These are phyloP conservation scores for Tetracladium setigerum DNA, from an alignment of 495 filamentous ascomycete species.

Conservation along the genomic window DNA sequence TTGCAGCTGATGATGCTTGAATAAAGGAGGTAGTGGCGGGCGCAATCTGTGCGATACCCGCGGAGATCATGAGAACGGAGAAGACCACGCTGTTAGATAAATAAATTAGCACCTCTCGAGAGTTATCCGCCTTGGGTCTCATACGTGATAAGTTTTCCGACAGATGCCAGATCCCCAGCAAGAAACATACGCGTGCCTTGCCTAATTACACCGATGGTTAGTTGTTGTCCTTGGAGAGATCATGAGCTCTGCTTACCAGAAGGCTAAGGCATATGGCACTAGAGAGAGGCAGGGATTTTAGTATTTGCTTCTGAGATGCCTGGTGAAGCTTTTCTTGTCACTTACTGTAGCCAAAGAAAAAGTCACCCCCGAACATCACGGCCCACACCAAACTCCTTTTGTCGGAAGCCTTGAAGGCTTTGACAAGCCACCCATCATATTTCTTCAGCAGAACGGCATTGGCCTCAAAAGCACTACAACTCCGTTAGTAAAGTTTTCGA, in stretches of 20 bases:
- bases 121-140: neutral
- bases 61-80: constrained; percentile 20
- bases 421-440: constrained; percentile 40
- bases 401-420: constrained; percentile 35
- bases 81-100: neutral
- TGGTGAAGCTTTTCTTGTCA: constrained; percentile 43
- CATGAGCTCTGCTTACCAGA: constrained; percentile 51
- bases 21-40: constrained; percentile 22
- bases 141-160: constrained; percentile 15
- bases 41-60: constrained; percentile 24
- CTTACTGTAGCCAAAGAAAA: too few species aligned
- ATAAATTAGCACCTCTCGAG: neutral
- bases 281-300: constrained; percentile 57
- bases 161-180: constrained; percentile 50
- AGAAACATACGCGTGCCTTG: neutral
- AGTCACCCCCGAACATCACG: too few species aligned
- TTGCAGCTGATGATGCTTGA: constrained; percentile 24
- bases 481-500: too few species aligned
- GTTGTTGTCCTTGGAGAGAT: constrained; percentile 41
- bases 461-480: constrained; percentile 35
- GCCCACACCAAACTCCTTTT: too few species aligned
- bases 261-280: constrained; percentile 53
- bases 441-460: constrained; percentile 39
- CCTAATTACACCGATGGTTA: neutral
- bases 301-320: constrained; percentile 45